Evolutionary conservation across 2,329 filamentous ascomycete species (phyloP).

Genomic region (Thielaviopsis euricoi): DNA sequence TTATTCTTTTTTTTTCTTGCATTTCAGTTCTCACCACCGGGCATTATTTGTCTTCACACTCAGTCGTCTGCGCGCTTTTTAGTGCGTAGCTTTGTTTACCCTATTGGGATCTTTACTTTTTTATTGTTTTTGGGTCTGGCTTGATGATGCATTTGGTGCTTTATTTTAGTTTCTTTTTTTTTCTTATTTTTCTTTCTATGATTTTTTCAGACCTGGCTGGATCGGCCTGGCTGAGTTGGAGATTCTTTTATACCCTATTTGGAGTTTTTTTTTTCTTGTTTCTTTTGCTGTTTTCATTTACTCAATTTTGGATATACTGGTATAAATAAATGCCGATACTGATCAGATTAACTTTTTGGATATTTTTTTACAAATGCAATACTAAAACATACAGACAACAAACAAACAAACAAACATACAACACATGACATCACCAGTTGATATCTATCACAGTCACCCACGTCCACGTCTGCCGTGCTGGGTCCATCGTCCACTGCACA

Average conservation of each 20-base stretch:
- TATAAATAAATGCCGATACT: neutral
- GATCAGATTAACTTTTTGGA: neutral
- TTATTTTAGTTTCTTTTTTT: neutral
- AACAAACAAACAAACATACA: neutral
- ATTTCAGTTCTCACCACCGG: no score
- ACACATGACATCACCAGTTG: neutral
- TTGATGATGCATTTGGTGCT: neutral
- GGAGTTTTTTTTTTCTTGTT: neutral
- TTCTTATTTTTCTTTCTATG: neutral
- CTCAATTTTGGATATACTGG: neutral
- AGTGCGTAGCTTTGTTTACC: neutral
- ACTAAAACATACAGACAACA: neutral
- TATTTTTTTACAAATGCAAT: neutral
- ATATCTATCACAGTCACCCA: neutral
- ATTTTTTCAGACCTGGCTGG: neutral
- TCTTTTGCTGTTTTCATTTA: neutral
- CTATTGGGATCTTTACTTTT: neutral
- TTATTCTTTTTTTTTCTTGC: no score
- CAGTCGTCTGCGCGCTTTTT: no score
- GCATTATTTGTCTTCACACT: no score
- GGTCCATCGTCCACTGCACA: neutral
- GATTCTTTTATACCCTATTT: neutral
- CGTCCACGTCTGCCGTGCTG: neutral
- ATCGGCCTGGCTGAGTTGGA: neutral
- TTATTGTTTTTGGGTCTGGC: neutral